A percentile compares a stretch with the other conserved stretches of the same genome.
These are phyloP conservation scores for Colletotrichum simmondsii DNA, from an alignment of 2,329 filamentous ascomycete genomes.

Conservation along the genomic window DNA sequence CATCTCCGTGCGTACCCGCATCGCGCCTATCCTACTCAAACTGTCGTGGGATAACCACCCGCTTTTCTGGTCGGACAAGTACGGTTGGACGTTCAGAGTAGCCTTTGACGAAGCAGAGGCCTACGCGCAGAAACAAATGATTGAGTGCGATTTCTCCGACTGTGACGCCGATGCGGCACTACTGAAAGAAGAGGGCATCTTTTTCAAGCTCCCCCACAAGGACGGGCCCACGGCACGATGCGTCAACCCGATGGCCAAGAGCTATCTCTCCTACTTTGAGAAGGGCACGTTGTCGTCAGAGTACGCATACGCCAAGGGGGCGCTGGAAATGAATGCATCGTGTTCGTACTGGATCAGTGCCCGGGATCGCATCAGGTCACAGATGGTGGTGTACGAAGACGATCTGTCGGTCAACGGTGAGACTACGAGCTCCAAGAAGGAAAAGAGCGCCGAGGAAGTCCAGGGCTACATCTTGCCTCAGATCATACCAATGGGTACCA, in stretches of 20 bases:
- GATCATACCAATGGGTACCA: slow-evolving; percentile 97
- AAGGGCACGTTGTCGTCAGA: slow-evolving; percentile 88
- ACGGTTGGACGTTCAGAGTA: slow-evolving; percentile 93
- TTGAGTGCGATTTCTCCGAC: slow-evolving; percentile 79
- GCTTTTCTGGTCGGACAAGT: slow-evolving; percentile 90
- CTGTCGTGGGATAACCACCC: slow-evolving; percentile 91
- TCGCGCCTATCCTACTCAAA: slow-evolving; percentile 85
- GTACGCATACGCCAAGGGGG: slow-evolving; percentile 90
- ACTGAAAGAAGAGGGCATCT: slow-evolving; percentile 72
- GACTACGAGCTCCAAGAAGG: slow-evolving; percentile 29
- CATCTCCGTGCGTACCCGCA: slow-evolving; percentile 86
- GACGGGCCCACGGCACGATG: slow-evolving; percentile 90
- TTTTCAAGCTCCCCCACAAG: slow-evolving; percentile 97
- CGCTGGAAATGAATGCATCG: slow-evolving; percentile 97
- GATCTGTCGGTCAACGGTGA: slow-evolving; percentile 54
- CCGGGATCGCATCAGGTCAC: slow-evolving; percentile 90
- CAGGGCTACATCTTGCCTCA: slow-evolving; percentile 93
- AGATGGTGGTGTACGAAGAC: slow-evolving; percentile 90
- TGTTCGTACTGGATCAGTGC: slow-evolving; percentile 99
- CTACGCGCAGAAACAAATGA: slow-evolving; percentile 78
- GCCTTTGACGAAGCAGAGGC: slow-evolving; percentile 68
- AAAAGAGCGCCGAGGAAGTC: slow-evolving; percentile 37
- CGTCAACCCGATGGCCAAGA: slow-evolving; percentile 88
- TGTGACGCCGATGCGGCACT: slow-evolving; percentile 73
- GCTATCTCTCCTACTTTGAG: slow-evolving; percentile 91